Conservation (phyloP, 371 early-diverging fungal genomes). For the Nematocida sp. region DNA sequence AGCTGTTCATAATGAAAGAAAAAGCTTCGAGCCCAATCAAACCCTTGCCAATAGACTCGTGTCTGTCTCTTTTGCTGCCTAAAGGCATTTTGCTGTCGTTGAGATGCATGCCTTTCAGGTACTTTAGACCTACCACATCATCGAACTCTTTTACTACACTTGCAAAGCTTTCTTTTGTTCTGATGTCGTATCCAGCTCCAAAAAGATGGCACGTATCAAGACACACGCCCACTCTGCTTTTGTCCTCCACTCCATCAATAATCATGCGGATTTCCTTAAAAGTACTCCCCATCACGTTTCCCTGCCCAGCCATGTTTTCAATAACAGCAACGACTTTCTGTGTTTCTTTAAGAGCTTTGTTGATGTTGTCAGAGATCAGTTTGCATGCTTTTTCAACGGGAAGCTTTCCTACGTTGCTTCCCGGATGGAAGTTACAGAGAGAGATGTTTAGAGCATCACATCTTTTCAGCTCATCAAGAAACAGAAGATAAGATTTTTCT, state of each 20-base stretch:
- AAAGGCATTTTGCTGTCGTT: slow-evolving; percentile 68
- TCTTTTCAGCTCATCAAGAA: slow-evolving; percentile 68
- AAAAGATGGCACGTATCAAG: slow-evolving; percentile 70
- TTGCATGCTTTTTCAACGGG: slow-evolving; percentile 62
- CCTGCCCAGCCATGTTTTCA: slow-evolving; percentile 71
- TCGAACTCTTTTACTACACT: slow-evolving; percentile 67
- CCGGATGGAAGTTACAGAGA: slow-evolving; percentile 69
- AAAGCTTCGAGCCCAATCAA: slow-evolving; percentile 67
- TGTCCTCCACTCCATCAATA: slow-evolving; percentile 66
- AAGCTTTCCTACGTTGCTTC: slow-evolving; percentile 65
- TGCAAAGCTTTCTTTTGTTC: slow-evolving; percentile 64
- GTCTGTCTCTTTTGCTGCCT: slow-evolving; percentile 67
- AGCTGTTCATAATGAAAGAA: slow-evolving; percentile 67
- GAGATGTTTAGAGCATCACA: slow-evolving; percentile 67
- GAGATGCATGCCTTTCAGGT: slow-evolving; percentile 68
- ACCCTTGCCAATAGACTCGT: slow-evolving; percentile 69
- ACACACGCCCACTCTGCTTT: slow-evolving; percentile 68
- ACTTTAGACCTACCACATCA: slow-evolving; percentile 66
- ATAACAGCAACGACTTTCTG: slow-evolving; percentile 65
- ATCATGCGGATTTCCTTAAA: slow-evolving; percentile 67
- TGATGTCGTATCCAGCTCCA: slow-evolving; percentile 70
- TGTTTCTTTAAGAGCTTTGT: slow-evolving; percentile 65
- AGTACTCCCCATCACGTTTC: slow-evolving; percentile 66
- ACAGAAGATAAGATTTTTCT: slow-evolving; percentile 63
- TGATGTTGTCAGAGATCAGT: slow-evolving; percentile 66